Evolutionary conservation across 768 basidiomycete species (phyloP).

Genomic region (Mycena kentingensis): DNA sequence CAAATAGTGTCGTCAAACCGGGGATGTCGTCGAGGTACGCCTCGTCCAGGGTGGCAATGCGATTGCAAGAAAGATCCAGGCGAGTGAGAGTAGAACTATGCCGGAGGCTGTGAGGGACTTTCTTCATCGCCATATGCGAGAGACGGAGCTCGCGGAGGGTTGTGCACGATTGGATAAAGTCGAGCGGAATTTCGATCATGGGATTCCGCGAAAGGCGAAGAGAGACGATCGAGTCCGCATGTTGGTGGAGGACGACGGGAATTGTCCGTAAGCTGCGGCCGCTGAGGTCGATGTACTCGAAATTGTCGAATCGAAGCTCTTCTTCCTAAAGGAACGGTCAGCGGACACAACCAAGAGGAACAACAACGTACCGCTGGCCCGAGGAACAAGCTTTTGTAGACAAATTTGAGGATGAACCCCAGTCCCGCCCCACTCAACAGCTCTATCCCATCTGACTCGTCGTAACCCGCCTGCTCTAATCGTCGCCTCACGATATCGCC

Average conservation of each 20-base stretch:
- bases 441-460: slow-evolving; percentile 75
- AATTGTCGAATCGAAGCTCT: slow-evolving; percentile 67
- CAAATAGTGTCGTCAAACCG: slow-evolving; percentile 64
- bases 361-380: slow-evolving; percentile 55
- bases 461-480: slow-evolving; percentile 88
- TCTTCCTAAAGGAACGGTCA: slow-evolving; percentile 56
- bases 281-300: slow-evolving; percentile 80
- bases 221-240: slow-evolving; percentile 80
- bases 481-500: slow-evolving; percentile 82
- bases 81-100: slow-evolving; percentile 72
- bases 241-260: slow-evolving; percentile 81
- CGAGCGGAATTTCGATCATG: slow-evolving; percentile 93
- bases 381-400: slow-evolving; percentile 79
- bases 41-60: slow-evolving; percentile 86
- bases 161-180: slow-evolving; percentile 90
- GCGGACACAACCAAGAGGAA: not conserved
- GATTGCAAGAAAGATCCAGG: slow-evolving; percentile 89
- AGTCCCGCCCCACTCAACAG: slow-evolving; percentile 77
- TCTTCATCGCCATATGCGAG: slow-evolving; percentile 92
- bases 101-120: slow-evolving; percentile 82
- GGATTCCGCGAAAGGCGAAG: slow-evolving; percentile 93
- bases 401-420: slow-evolving; percentile 84
- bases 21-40: slow-evolving; percentile 78
- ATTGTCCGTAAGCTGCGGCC: slow-evolving; percentile 82
- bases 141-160: slow-evolving; percentile 83